Conservation (phyloP, 148 eudicot species). For the Amaranthus cruentus region DNA sequence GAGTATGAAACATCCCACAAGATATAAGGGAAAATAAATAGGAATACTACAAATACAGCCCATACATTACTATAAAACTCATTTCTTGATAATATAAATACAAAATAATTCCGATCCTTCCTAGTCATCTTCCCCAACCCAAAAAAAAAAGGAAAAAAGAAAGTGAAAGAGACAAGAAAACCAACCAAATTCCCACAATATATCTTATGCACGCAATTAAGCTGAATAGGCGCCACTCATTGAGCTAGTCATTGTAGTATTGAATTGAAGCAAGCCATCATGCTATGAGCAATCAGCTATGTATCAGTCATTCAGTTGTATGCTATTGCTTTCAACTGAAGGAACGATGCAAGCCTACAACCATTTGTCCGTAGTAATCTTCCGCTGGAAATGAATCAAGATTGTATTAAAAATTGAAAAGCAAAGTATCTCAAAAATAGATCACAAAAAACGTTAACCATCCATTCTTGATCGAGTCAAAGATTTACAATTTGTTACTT, state of each 20-base stretch:
- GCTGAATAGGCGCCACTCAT: not conserved
- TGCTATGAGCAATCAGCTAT: not conserved
- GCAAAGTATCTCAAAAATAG: not conserved
- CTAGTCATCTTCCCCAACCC: not conserved
- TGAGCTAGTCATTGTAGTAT: not conserved
- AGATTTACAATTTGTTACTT: not conserved
- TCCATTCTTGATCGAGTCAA: not conserved
- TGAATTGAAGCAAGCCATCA: not conserved
- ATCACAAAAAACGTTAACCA: not conserved
- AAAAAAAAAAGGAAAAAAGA: not conserved
- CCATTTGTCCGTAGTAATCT: too few species aligned
- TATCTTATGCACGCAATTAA: not conserved
- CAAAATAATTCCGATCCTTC: not conserved
- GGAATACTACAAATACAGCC: not conserved
- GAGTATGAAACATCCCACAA: not conserved
- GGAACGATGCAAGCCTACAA: not conserved
- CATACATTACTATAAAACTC: slow-evolving; percentile 8
- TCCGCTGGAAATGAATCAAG: not conserved
- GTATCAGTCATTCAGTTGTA: not conserved
- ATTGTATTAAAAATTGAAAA: not conserved
- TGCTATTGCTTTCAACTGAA: not conserved
- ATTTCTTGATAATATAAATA: slow-evolving; percentile 1
- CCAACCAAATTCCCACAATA: not conserved
- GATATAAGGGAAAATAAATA: not conserved
- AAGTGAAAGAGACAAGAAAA: not conserved